A percentile compares a stretch with the other conserved stretches of the same genome.
Evolutionary conservation across 2,329 filamentous ascomycete genomes (phyloP).

Genomic region (Trichoderma arundinaceum): DNA sequence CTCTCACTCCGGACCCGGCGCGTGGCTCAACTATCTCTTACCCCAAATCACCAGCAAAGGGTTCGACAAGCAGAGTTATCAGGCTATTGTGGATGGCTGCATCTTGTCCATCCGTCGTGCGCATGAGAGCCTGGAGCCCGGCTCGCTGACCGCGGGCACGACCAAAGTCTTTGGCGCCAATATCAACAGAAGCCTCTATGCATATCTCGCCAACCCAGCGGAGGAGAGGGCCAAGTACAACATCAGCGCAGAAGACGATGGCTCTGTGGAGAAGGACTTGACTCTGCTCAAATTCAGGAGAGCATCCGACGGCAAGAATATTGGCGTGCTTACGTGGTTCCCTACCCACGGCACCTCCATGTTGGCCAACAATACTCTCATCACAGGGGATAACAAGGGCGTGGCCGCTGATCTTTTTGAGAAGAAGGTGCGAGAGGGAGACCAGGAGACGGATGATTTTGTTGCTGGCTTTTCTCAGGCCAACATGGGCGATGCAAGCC

Average conservation of each 20-base stretch:
- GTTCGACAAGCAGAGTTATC: constrained; percentile 84
- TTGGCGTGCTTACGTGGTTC: constrained; percentile 89
- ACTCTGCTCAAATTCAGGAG: constrained; percentile 77
- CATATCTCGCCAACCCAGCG: constrained; percentile 82
- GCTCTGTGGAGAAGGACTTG: constrained; percentile 73
- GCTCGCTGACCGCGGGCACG: constrained; percentile 69
- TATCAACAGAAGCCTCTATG: constrained; percentile 82
- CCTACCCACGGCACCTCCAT: constrained; percentile 89
- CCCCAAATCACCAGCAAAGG: constrained; percentile 87
- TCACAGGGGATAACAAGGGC: constrained; percentile 92
- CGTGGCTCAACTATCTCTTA: constrained; percentile 89
- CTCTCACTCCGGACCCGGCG: constrained; percentile 86
- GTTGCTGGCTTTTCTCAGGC: constrained; percentile 91
- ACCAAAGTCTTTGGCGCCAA: constrained; percentile 71
- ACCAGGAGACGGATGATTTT: constrained; percentile 68
- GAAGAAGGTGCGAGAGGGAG: constrained; percentile 62
- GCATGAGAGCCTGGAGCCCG: constrained; percentile 63
- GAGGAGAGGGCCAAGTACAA: constrained; percentile 72
- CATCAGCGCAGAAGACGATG: constrained; percentile 43
- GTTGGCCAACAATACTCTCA: constrained; percentile 86
- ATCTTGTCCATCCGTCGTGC: constrained; percentile 79
- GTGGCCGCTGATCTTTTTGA: constrained; percentile 86
- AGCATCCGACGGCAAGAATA: constrained; percentile 71
- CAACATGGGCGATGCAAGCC: constrained; percentile 87
- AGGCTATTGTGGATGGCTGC: constrained; percentile 84